phyloP scores from a whole-genome alignment of 345 rosid species.

The Hibiscus tridactylites region DNA sequence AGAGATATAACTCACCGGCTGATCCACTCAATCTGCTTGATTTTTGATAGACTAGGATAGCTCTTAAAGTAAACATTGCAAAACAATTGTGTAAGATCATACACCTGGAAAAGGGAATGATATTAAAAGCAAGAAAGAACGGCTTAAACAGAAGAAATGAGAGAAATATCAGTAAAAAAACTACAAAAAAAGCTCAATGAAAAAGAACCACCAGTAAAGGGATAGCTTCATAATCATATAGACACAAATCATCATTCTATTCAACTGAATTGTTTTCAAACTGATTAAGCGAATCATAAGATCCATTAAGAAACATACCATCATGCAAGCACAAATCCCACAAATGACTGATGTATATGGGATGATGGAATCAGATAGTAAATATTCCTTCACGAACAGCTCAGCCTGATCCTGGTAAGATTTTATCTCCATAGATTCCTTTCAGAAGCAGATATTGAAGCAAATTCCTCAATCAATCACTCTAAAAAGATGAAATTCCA shows the following conservation, averaged over 20 bases:
- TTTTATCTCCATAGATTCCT: slow-evolving; percentile 23
- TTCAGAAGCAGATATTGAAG: slow-evolving; percentile 11
- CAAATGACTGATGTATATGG: slow-evolving; percentile 50
- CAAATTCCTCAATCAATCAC: slow-evolving; percentile 16
- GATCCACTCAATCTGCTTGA: slow-evolving; percentile 56
- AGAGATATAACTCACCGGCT: slow-evolving; percentile 36
- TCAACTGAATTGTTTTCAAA: background rate
- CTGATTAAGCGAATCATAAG: background rate
- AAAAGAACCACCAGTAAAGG: background rate
- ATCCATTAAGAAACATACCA: slow-evolving; percentile 27
- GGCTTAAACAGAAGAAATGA: background rate
- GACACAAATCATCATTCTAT: background rate
- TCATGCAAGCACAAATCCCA: slow-evolving; percentile 45
- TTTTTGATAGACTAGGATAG: slow-evolving; percentile 37
- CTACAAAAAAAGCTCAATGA: background rate
- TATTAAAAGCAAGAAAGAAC: background rate
- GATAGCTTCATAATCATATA: background rate
- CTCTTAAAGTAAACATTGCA: slow-evolving; percentile 50
- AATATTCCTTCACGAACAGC: slow-evolving; percentile 42
- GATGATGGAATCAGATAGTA: slow-evolving; percentile 42
- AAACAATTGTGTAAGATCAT: slow-evolving; percentile 47
- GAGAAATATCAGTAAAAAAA: background rate
- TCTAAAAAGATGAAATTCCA: slow-evolving; percentile 1
- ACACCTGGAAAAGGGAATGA: slow-evolving; percentile 29
- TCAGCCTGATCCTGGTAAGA: slow-evolving; percentile 52